Evolutionary conservation across 2,329 filamentous ascomycete species (phyloP), one percentile per base, ranked within the genome.

Genomic region (Cryphonectria parasitica): DNA sequence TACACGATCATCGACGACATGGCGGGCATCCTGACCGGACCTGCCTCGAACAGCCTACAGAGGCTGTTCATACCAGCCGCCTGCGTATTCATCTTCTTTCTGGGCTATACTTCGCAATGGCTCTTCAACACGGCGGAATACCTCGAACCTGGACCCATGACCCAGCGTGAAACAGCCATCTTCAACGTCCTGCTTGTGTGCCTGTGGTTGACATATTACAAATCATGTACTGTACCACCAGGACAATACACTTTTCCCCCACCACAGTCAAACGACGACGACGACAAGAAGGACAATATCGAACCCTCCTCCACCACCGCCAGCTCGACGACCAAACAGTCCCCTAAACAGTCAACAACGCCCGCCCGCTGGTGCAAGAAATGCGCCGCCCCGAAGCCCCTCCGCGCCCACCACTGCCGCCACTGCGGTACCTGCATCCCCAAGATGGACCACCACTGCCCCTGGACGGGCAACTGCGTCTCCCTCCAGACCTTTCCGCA

Each of bases 381-480:
- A 79, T 97, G 93, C 79, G 83, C 88, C 64, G 87, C 88, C 45
- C 89, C 89, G 17, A 96, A 96, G 77, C 92, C 93, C 1, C 89
- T 91, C 0, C 85, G 93, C 74, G 89, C 92, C 1, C 93, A 96
- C 83, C 93, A 97, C 83, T 97, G 93, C 82, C 90, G 90, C 73
- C 87, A 88, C 75, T 97, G 93, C 82, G 84, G 84, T 74, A 88
- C 90, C 75, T 94, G 92, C 79, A 88, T 94, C 64, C 91, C 91
- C 52, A 91, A 89, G 80, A 95, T 95, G 92, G 92, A 95, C 81
- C 92, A 94, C 81, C 92, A 97, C 82, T 96, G 93, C 77, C 92
- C 93, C 2, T 96, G 93, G 93, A 95, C 92, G 3, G 84, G 82
- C 72, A 95, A 95, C 81, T 97, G 93, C 82, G 92, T 96, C 67